These are phyloP conservation scores for Halophytophthora polymorphica DNA, from an alignment of 352 stramenopile genomes.

Conservation along the genomic window DNA sequence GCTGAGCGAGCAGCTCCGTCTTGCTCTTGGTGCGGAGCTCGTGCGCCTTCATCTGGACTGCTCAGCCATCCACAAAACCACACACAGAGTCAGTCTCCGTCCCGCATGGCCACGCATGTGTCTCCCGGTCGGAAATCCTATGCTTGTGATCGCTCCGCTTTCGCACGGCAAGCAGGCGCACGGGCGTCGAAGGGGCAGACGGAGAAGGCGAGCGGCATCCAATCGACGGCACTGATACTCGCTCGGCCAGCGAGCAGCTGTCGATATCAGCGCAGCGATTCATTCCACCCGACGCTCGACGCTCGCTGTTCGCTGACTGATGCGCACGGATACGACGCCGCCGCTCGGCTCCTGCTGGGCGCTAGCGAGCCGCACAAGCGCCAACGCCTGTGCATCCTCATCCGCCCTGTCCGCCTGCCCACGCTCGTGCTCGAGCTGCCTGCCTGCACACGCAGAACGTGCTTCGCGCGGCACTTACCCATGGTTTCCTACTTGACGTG, in stretches of 20 bases:
- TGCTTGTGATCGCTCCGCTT: no score
- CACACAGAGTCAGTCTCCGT: constrained; percentile 23
- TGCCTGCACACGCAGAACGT: not conserved
- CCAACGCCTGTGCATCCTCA: not conserved
- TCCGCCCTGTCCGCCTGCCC: not conserved
- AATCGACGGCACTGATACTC: not conserved
- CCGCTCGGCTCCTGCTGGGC: not conserved
- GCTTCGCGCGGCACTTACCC: constrained; percentile 33
- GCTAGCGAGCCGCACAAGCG: not conserved
- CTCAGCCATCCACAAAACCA: constrained; percentile 21
- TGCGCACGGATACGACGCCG: not conserved
- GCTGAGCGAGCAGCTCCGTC: constrained; percentile 96
- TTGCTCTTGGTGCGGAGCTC: constrained; percentile 97
- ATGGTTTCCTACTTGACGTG: constrained; percentile 64
- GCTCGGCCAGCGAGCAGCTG: no score
- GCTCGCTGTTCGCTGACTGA: not conserved
- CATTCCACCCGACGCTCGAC: not conserved
- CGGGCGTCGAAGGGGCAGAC: no score
- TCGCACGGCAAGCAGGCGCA: no score
- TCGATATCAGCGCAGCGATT: not conserved
- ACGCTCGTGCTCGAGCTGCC: not conserved
- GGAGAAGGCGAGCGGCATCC: not conserved
- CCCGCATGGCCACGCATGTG: not conserved
- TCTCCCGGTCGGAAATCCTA: not conserved
- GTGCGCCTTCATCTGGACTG: constrained; percentile 96